Percentiles rank a stretch among this genome's conserved stretches.
Conservation (phyloP, 2,329 filamentous ascomycete genomes). For the Sclerotiophoma versabilis region DNA sequence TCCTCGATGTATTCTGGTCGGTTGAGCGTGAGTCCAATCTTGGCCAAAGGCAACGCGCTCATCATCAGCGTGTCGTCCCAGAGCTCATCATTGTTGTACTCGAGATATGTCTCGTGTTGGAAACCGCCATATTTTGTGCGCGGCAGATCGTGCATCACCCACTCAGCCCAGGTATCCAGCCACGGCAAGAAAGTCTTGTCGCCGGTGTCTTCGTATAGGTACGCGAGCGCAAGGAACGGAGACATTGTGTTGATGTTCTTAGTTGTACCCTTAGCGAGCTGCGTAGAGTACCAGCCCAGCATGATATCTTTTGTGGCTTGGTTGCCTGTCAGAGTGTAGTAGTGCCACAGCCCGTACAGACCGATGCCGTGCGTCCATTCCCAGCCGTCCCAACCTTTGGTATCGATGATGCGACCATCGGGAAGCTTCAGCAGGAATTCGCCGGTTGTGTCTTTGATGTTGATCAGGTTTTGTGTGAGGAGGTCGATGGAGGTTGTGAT, state of each 20-base stretch:
- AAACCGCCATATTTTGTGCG: conserved; percentile 75
- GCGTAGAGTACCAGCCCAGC: conserved; percentile 73
- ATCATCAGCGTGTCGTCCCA: conserved; percentile 92
- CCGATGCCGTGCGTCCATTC: conserved; percentile 84
- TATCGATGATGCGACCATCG: conserved; percentile 80
- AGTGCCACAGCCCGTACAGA: conserved; percentile 82
- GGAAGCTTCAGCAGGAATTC: conserved; percentile 74
- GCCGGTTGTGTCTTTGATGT: conserved; percentile 77
- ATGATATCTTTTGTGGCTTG: conserved; percentile 68
- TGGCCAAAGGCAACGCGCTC: conserved; percentile 81
- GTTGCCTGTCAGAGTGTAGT: conserved; percentile 75
- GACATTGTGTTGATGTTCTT: conserved; percentile 91
- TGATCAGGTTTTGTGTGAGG: conserved; percentile 76
- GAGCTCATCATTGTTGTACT: conserved; percentile 74
- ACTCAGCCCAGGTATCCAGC: conserved; percentile 83
- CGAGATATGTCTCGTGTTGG: conserved; percentile 77
- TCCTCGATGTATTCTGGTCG: conserved; percentile 78
- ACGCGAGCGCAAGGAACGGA: conserved; percentile 76
- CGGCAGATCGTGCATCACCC: conserved; percentile 79
- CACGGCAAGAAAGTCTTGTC: conserved; percentile 75
- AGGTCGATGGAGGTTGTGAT: conserved; percentile 66
- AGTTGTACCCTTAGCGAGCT: conserved; percentile 75
- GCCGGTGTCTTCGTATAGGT: conserved; percentile 77
- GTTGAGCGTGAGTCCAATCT: conserved; percentile 75
- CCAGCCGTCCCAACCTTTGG: conserved; percentile 85